Conservation (phyloP, 768 basidiomycete species). For the Porphyrellus cyaneotinctus region DNA sequence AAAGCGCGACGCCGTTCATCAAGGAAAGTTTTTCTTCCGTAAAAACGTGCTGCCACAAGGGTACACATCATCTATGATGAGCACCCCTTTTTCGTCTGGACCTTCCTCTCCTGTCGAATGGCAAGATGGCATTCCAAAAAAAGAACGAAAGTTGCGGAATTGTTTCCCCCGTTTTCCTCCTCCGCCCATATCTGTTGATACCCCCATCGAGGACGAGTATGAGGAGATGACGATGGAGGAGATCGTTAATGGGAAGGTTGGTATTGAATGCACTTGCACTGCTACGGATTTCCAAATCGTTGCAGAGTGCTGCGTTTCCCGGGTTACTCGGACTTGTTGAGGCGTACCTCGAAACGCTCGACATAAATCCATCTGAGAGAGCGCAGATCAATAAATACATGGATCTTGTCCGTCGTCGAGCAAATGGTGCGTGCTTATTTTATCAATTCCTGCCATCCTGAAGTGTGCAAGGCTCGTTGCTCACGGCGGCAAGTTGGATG, state of each 20-base stretch:
- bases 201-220: constrained; percentile 74
- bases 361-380: constrained; percentile 59
- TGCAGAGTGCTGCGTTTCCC: constrained; percentile 61
- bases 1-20: constrained; percentile 65
- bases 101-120: constrained; percentile 35
- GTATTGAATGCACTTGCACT: constrained; percentile 12
- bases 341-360: constrained; percentile 82
- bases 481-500: constrained; percentile 92
- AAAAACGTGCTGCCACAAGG: constrained; percentile 73
- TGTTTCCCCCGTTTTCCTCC: constrained; percentile 55
- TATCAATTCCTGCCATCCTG: constrained; percentile 2
- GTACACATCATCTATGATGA: constrained; percentile 34
- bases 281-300: not conserved
- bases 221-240: constrained; percentile 90
- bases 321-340: constrained; percentile 79
- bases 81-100: constrained; percentile 43
- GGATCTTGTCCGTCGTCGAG: constrained; percentile 69
- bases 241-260: constrained; percentile 90
- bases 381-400: constrained; percentile 71
- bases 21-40: constrained; percentile 86
- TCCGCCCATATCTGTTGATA: constrained; percentile 50
- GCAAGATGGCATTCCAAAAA: constrained; percentile 36
- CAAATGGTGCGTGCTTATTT: constrained; percentile 58
- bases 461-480: constrained; percentile 54
- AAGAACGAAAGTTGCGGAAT: constrained; percentile 66